These are phyloP conservation scores for Exophiala xenobiotica DNA, from an alignment of 2,329 filamentous ascomycete species.

Conservation along the genomic window DNA sequence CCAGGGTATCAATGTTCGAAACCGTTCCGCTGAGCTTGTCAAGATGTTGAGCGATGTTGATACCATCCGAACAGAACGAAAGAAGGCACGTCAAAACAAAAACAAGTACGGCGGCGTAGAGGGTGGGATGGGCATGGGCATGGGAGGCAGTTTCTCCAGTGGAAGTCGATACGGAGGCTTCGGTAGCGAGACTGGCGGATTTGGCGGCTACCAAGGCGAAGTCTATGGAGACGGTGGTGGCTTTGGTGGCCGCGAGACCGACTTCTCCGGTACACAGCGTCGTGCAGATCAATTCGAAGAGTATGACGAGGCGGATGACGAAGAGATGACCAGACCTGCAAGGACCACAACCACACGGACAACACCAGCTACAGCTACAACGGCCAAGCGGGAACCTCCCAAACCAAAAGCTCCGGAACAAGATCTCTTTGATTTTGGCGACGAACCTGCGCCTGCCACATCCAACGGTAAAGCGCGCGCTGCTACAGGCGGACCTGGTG, in stretches of 20 bases:
- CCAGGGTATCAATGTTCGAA: constrained; percentile 95
- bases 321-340: constrained; percentile 46
- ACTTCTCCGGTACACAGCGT: constrained; percentile 65
- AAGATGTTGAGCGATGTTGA: constrained; percentile 80
- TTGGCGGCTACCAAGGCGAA: constrained; percentile 63
- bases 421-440: constrained; percentile 85
- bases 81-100: constrained; percentile 86
- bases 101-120: constrained; percentile 96
- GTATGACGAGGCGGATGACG: constrained; percentile 95
- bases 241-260: constrained; percentile 74
- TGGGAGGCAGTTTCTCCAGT: constrained; percentile 57
- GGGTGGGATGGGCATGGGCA: constrained; percentile 65
- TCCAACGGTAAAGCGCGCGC: constrained; percentile 46
- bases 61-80: constrained; percentile 60
- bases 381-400: constrained; percentile 46
- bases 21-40: constrained; percentile 90
- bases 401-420: constrained; percentile 81
- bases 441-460: constrained; percentile 60
- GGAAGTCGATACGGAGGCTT: constrained; percentile 81
- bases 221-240: constrained; percentile 97
- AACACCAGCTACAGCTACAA: constrained; percentile 32
- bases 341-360: constrained; percentile 13
- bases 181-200: constrained; percentile 67
- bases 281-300: constrained; percentile 83
- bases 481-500: constrained; percentile 42